Base-by-base conservation (phyloP, 2,329 filamentous ascomycete species). In the Dactylonectria estremocensis region DNA sequence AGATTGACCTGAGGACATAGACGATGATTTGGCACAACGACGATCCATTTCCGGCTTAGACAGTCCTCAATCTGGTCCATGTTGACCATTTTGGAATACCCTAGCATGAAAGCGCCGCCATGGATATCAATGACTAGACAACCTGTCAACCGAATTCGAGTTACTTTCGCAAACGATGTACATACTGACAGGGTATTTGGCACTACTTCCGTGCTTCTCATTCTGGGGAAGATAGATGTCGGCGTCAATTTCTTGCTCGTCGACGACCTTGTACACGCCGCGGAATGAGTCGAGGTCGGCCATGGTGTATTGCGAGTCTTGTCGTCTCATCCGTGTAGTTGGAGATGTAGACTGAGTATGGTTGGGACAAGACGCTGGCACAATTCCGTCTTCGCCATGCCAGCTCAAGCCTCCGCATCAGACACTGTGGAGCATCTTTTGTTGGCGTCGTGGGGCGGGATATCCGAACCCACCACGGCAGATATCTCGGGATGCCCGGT, bases 1-100 rank as follows among this genome's bases (percentile, higher is more conserved):
- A 80, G 72, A 45, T 79, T 69, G 11, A 81, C 78, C 54, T 80
- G 77, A 3, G 80, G 80, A 53, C 79, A 81, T 3, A 82, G 73
- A 3, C 67, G 67, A 35, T 65, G 63, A 18, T 65, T 65, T 3
- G 63, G 63, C 2, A 61, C 63, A 33, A 65, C 50, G 9, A 65
- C 63, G 22, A 65, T 61, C 63, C 63, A 65, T 46, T 56, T 61
- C 2, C 63, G 22, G 9, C 22, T 24, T 2, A 65, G 24, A 24
- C 63, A 65, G 11, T 65, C 63, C 4, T 45, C 45, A 50, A 65
- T 61, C n/a, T 65, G 63, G 56, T 65, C 63, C n/a, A 24, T 54
- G 22, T 65, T 65, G 56, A 65, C 63, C 56, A 61, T 65, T 40
- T 56, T 65, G 31, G 56, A 65, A 0, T 56, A 65, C 8, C 63